Evolutionary conservation across 495 filamentous ascomycete species (phyloP).

Genomic region (Penicillium pancosmium): DNA sequence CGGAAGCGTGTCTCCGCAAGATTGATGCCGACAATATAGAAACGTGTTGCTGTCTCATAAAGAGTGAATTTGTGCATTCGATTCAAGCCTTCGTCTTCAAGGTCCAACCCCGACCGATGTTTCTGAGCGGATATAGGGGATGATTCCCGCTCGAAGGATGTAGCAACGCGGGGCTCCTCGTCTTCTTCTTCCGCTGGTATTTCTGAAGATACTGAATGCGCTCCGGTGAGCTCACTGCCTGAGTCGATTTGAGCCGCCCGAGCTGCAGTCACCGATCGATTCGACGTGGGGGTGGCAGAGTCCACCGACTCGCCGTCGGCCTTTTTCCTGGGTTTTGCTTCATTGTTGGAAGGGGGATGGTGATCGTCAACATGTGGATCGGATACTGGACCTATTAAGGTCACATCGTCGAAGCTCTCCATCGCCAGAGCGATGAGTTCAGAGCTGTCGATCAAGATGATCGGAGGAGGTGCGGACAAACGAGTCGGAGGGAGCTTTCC

Average conservation of each 20-base stretch:
- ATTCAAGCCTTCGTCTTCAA: conserved; percentile 69
- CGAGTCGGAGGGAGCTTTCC: conserved; percentile 16
- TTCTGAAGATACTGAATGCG: conserved; percentile 19
- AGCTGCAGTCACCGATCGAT: conserved; percentile 16
- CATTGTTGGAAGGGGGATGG: conserved; percentile 12
- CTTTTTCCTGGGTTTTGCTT: conserved; percentile 18
- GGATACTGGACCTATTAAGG: conserved; percentile 27
- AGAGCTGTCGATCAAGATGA: conserved; percentile 2
- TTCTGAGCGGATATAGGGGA: conserved; percentile 41
- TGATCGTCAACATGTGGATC: conserved; percentile 23
- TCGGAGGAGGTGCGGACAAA: background rate
- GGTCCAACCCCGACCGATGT: conserved; percentile 56
- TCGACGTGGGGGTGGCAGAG: conserved; percentile 20
- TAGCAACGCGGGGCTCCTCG: conserved; percentile 46
- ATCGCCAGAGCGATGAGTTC: conserved; percentile 18
- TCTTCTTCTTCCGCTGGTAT: conserved; percentile 38
- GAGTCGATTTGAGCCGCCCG: conserved; percentile 11
- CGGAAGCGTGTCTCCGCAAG: conserved; percentile 84
- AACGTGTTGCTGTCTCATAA: conserved; percentile 90
- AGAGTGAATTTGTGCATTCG: conserved; percentile 95
- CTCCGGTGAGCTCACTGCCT: conserved; percentile 18
- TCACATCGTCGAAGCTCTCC: conserved; percentile 46
- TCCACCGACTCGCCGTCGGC: conserved; percentile 12
- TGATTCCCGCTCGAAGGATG: conserved; percentile 48
- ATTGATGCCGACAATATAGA: conserved; percentile 92